These are phyloP conservation scores for Hericium alpestre DNA, from an alignment of 768 basidiomycete genomes.

Conservation along the genomic window DNA sequence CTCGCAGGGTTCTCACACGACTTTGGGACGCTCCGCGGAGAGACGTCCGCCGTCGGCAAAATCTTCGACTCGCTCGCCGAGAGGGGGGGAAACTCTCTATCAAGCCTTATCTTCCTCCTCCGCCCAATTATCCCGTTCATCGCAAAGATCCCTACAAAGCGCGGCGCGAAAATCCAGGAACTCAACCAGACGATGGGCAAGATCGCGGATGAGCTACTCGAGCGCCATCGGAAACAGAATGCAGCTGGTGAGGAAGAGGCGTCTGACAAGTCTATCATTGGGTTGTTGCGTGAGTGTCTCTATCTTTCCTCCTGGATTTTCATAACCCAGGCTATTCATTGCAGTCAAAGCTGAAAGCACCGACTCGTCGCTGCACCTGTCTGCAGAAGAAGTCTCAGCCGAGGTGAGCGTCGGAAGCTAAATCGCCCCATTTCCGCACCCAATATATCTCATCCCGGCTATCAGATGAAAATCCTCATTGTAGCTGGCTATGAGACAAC, in stretches of 20 bases:
- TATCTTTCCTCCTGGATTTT: neutral
- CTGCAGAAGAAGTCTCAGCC: neutral
- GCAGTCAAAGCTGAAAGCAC: neutral
- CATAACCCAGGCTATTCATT: neutral
- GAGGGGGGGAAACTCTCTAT: neutral
- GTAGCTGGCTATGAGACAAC: neutral
- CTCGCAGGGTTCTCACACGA: slow-evolving; percentile 51
- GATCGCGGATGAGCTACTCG: slow-evolving; percentile 25
- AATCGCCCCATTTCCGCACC: neutral
- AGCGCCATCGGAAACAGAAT: slow-evolving; percentile 23
- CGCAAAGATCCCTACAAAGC: slow-evolving; percentile 21
- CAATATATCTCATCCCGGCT: neutral
- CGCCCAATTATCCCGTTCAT: slow-evolving; percentile 20
- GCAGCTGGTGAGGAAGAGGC: slow-evolving; percentile 16
- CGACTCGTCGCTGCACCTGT: neutral
- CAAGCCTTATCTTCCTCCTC: neutral
- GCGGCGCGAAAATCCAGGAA: slow-evolving; percentile 15
- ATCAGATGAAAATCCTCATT: neutral
- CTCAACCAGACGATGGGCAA: slow-evolving; percentile 22
- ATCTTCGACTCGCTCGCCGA: neutral
- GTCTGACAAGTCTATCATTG: slow-evolving; percentile 11
- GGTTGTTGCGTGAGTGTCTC: neutral
- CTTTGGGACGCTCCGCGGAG: slow-evolving; percentile 43
- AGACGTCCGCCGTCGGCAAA: slow-evolving; percentile 19
- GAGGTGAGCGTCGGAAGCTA: neutral